A percentile compares a stretch with the other conserved stretches of the same genome.
phyloP scores from a whole-genome alignment of 345 rosid species.

The Orychophragmus violaceus region DNA sequence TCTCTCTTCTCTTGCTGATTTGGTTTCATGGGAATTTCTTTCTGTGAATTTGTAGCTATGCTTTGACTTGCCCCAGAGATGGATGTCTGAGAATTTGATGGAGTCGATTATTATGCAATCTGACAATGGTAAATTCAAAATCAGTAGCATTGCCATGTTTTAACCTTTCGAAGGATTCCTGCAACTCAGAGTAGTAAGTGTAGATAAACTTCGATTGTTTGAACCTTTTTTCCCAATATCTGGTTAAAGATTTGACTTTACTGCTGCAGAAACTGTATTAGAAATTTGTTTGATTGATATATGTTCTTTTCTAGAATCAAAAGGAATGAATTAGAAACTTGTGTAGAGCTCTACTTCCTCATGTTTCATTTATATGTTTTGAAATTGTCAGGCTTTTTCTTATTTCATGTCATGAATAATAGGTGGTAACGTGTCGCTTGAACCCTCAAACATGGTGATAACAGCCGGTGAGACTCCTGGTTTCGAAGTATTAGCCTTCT shows the following conservation, averaged over 20 bases:
- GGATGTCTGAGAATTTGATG: constrained; percentile 60
- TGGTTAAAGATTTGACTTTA: not conserved
- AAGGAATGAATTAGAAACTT: not conserved
- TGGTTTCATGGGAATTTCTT: no score
- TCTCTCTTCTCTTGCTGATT: not conserved
- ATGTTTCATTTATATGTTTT: not conserved
- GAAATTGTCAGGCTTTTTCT: constrained; percentile 63
- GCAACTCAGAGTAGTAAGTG: constrained; percentile 62
- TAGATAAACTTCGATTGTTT: not conserved
- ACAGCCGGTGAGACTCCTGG: constrained; percentile 91
- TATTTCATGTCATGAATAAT: constrained; percentile 63
- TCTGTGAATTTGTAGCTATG: constrained; percentile 45
- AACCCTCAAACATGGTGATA: constrained; percentile 61
- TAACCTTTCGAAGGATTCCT: constrained; percentile 64
- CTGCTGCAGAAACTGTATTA: not conserved
- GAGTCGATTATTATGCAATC: constrained; percentile 40
- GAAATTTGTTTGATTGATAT: no score
- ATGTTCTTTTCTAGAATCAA: no score
- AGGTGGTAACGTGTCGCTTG: constrained; percentile 50
- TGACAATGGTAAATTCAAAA: constrained; percentile 37
- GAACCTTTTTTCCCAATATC: no score
- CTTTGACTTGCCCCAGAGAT: constrained; percentile 80
- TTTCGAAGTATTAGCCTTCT: constrained; percentile 72
- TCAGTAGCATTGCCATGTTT: constrained; percentile 63
- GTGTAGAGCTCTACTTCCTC: not conserved